Evolutionary conservation across 1,284 basidiomycete genomes (phyloP).

Genomic region (Cystobasidiaceae sp.): DNA sequence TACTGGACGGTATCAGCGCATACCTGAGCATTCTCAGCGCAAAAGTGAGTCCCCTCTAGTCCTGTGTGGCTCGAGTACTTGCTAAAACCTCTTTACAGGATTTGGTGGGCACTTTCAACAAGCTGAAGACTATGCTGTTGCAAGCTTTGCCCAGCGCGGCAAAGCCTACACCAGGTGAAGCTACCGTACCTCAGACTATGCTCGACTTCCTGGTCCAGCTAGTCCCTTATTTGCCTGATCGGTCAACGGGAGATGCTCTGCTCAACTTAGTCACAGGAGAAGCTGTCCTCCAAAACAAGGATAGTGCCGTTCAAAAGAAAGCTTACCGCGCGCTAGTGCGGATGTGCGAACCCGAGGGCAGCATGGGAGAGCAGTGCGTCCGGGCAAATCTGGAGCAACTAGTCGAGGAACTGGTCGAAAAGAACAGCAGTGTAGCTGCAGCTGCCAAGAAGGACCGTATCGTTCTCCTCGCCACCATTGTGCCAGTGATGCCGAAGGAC

Average conservation of each 20-base stretch:
- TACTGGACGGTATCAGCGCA: constrained; percentile 82
- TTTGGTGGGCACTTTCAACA: constrained; percentile 70
- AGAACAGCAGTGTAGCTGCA: constrained; percentile 60
- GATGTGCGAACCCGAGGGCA: constrained; percentile 54
- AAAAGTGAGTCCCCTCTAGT: constrained; percentile 51
- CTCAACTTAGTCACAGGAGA: constrained; percentile 58
- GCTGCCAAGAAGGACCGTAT: constrained; percentile 94
- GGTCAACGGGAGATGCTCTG: constrained; percentile 60
- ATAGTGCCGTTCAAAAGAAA: constrained; percentile 91
- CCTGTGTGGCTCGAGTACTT: neutral
- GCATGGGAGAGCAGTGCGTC: constrained; percentile 52
- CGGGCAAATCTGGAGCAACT: constrained; percentile 53
- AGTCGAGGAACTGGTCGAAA: constrained; percentile 55
- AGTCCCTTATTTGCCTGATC: constrained; percentile 65
- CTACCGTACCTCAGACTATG: constrained; percentile 57
- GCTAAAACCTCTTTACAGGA: no score
- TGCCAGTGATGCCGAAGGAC: constrained; percentile 63
- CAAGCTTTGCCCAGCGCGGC: constrained; percentile 56
- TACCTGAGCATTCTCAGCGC: constrained; percentile 78
- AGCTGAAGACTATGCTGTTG: constrained; percentile 71
- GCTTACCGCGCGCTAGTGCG: constrained; percentile 82
- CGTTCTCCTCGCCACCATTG: constrained; percentile 66
- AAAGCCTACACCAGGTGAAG: constrained; percentile 43
- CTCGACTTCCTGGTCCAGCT: constrained; percentile 85
- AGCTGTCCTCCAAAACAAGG: constrained; percentile 62